phyloP scores from a whole-genome alignment of 495 filamentous ascomycete genomes.

The Articulospora tetracladia region DNA sequence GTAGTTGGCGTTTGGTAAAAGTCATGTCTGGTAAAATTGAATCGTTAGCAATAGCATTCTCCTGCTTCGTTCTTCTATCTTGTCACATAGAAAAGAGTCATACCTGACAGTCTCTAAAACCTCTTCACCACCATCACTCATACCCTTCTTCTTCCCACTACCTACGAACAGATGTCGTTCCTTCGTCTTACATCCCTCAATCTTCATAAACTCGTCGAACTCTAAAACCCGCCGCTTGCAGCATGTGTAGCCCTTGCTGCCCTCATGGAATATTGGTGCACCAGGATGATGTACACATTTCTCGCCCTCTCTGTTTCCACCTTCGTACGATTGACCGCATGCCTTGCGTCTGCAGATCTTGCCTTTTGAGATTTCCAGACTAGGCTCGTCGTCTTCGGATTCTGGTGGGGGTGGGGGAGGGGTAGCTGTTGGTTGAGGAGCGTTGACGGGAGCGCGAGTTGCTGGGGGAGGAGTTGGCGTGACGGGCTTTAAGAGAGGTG shows the following conservation, averaged over 20 bases:
- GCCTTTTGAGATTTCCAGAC: conserved; percentile 63
- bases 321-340: conserved; percentile 63
- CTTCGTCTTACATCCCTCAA: conserved; percentile 84
- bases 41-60: conserved; percentile 1
- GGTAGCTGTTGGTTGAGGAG: conserved; percentile 51
- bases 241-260: conserved; percentile 94
- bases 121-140: conserved; percentile 52
- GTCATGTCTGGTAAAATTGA: conserved; percentile 63
- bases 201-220: conserved; percentile 97
- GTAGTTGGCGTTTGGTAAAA: conserved; percentile 89
- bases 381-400: conserved; percentile 82
- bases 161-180: conserved; percentile 82
- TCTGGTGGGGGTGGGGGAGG: conserved; percentile 67
- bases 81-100: conserved; percentile 21
- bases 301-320: conserved; percentile 60
- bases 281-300: conserved; percentile 84
- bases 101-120: conserved; percentile 68
- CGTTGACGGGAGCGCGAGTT: conserved; percentile 42
- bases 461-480: conserved; percentile 32
- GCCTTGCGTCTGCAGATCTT: conserved; percentile 72
- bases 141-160: conserved; percentile 58
- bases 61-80: too few relatives aligned
- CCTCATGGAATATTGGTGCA: conserved; percentile 90
- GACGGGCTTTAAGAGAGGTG: conserved; percentile 22
- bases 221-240: conserved; percentile 94